Percentiles rank a stretch among this genome's conserved stretches.
phyloP scores from a whole-genome alignment of 495 filamentous ascomycete species.

The Tuber melanosporum region DNA sequence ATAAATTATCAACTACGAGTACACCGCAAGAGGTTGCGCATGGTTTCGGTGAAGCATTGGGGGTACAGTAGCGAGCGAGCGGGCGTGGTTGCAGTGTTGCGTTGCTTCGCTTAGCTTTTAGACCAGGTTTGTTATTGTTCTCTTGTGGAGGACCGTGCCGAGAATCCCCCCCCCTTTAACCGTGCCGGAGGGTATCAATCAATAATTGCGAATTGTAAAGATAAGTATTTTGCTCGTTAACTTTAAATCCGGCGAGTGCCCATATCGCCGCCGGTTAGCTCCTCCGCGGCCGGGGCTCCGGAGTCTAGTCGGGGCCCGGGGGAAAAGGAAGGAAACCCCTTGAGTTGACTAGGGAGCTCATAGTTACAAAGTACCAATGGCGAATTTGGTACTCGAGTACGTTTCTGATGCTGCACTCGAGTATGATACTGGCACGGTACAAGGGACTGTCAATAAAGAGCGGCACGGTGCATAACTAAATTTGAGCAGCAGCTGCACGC shows the following conservation, averaged over 20 bases:
- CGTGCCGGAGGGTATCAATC: not conserved
- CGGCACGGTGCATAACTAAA: too few relatives aligned
- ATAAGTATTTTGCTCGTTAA: not conserved
- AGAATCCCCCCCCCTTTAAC: not conserved
- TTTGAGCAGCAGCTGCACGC: too few relatives aligned
- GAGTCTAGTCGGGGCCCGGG: not conserved
- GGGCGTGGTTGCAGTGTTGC: not conserved
- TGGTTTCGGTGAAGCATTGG: not conserved
- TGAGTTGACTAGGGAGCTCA: not conserved
- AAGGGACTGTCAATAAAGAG: too few relatives aligned
- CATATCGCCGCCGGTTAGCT: not conserved
- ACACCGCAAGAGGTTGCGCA: not conserved
- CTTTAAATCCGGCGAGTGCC: not conserved
- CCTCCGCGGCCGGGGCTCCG: not conserved
- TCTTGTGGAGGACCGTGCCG: not conserved
- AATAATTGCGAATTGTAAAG: constrained; percentile 6
- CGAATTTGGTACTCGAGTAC: not conserved
- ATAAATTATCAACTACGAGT: not conserved
- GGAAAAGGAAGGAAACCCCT: not conserved
- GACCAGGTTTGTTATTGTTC: not conserved
- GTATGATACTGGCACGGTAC: not conserved
- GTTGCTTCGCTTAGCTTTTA: not conserved
- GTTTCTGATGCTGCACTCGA: not conserved
- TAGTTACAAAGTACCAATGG: not conserved
- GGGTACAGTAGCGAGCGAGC: not conserved